Evolutionary conservation across 495 filamentous ascomycete species (phyloP).

Genomic region (Annulohypoxylon nitens): DNA sequence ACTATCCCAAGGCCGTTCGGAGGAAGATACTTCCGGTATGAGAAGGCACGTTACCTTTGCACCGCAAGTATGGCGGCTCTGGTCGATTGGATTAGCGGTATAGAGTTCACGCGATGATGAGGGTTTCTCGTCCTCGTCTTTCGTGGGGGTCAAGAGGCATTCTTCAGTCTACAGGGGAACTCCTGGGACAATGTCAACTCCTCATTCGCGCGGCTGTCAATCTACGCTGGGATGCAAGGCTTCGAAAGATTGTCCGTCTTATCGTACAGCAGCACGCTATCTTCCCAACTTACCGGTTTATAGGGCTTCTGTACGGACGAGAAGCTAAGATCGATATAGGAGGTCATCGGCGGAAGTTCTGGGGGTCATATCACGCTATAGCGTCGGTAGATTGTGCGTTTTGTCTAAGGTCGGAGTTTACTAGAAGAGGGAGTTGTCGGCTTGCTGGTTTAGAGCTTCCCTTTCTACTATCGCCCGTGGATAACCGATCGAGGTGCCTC

Average conservation of each 20-base stretch:
- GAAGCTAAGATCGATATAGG: background rate
- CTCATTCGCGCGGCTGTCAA: background rate
- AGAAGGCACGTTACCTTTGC: background rate
- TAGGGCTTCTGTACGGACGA: background rate
- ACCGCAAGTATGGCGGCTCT: background rate
- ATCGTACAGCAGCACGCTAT: background rate
- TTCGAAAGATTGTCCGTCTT: background rate
- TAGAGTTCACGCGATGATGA: background rate
- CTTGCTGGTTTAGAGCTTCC: background rate
- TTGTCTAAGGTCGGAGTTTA: background rate
- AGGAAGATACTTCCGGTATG: background rate
- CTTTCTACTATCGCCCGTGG: background rate
- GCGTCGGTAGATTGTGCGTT: background rate
- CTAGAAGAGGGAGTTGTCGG: background rate
- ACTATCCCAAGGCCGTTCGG: background rate
- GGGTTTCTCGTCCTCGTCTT: background rate
- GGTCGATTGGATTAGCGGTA: background rate
- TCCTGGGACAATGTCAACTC: background rate
- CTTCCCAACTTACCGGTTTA: background rate
- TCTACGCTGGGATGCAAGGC: background rate
- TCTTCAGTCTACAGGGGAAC: background rate
- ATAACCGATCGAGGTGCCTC: background rate
- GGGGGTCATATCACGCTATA: background rate
- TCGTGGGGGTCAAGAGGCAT: background rate
- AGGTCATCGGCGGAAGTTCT: background rate